Evolutionary conservation across 1,284 basidiomycete species (phyloP).

Genomic region (Ustilago cynodontis): DNA sequence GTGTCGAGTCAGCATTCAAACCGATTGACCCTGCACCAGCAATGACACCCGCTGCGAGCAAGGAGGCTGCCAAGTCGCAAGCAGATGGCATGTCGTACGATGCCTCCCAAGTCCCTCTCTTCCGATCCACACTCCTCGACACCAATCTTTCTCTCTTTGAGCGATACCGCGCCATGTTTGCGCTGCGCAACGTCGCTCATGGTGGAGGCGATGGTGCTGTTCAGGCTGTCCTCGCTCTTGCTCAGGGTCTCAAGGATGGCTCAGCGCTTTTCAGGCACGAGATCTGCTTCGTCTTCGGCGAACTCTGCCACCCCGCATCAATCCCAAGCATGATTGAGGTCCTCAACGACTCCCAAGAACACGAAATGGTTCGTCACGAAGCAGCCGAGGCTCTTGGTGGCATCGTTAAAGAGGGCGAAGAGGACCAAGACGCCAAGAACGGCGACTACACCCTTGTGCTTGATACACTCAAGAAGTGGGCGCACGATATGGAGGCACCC

Average conservation of each 20-base stretch:
- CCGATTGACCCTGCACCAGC: conserved; percentile 95
- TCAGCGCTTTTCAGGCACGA: conserved; percentile 62
- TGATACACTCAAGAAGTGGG: conserved; percentile 87
- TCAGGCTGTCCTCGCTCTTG: conserved; percentile 86
- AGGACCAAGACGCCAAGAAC: conserved; percentile 44
- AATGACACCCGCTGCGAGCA: conserved; percentile 59
- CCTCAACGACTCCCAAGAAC: conserved; percentile 80
- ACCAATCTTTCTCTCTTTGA: conserved; percentile 83
- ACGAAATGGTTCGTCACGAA: conserved; percentile 98
- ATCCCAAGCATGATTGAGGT: conserved; percentile 87
- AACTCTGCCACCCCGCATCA: conserved; percentile 88
- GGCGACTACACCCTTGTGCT: conserved; percentile 75
- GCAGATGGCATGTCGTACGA: conserved; percentile 37
- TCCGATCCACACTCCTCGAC: conserved; percentile 80
- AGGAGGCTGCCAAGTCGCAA: conserved; percentile 40
- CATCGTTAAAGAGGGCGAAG: conserved; percentile 83
- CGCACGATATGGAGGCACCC: conserved; percentile 81
- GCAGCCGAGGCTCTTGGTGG: conserved; percentile 97
- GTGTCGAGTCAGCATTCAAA: conserved; percentile 73
- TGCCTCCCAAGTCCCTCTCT: conserved; percentile 72
- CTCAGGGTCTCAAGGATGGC: conserved; percentile 80
- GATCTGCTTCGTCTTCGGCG: conserved; percentile 84
- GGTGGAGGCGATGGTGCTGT: conserved; percentile 61
- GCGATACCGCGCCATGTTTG: conserved; percentile 98
- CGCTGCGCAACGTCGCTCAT: conserved; percentile 76